Evolutionary conservation across 345 rosid genomes (phyloP).

Genomic region (Lagerstroemia speciosa): DNA sequence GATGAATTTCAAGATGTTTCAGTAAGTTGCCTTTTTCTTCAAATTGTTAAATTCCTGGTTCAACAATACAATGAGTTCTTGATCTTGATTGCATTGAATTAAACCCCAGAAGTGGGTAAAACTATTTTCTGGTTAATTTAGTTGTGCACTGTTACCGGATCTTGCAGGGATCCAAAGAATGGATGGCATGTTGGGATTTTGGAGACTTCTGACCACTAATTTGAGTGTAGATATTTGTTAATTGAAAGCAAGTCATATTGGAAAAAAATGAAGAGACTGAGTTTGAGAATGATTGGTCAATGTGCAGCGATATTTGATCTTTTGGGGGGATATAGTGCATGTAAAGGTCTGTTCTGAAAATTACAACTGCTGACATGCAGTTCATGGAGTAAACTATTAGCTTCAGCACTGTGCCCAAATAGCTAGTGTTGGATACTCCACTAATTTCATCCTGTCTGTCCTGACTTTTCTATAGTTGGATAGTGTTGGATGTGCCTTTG

Average conservation of each 20-base stretch:
- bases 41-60: background rate
- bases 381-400: background rate
- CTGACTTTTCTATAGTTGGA: background rate
- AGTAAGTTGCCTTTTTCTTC: constrained; percentile 30
- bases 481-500: background rate
- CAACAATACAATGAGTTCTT: background rate
- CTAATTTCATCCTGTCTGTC: background rate
- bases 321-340: background rate
- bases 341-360: background rate
- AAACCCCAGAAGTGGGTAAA: no score
- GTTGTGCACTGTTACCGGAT: no score
- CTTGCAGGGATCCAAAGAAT: background rate
- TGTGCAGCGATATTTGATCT: background rate
- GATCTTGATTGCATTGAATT: background rate
- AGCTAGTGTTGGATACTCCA: background rate
- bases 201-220: background rate
- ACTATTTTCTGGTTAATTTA: no score
- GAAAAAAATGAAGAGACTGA: no score
- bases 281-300: no score
- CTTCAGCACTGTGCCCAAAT: background rate
- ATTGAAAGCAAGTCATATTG: background rate
- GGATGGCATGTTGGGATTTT: background rate
- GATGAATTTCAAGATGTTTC: constrained; percentile 86
- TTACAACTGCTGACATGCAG: background rate
- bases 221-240: background rate